Conservation (phyloP, 441 rosid species). For the Iberis amara region DNA sequence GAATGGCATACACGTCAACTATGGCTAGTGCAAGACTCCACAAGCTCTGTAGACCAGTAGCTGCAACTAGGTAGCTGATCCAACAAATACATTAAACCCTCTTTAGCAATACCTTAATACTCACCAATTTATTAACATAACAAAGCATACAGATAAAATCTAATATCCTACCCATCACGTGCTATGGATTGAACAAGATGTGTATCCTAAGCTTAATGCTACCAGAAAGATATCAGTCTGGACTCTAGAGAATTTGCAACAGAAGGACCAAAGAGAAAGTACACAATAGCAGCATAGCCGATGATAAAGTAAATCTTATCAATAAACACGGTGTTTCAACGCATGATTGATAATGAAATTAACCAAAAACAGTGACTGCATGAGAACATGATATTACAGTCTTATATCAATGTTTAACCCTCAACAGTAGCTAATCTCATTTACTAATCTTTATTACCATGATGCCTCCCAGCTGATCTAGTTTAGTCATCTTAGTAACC, state of each 20-base stretch:
- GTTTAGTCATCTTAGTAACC: not conserved
- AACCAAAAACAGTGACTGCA: not conserved
- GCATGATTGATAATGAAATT: not conserved
- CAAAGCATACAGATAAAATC: not conserved
- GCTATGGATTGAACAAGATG: not conserved
- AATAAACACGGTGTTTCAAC: not conserved
- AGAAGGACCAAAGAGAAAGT: not conserved
- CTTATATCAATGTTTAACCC: not conserved
- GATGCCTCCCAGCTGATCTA: not conserved
- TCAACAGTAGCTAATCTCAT: not conserved
- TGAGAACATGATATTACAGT: too few species aligned
- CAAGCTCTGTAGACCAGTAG: constrained; percentile 65
- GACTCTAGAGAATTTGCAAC: not conserved
- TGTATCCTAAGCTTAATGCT: not conserved
- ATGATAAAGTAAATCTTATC: not conserved
- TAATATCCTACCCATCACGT: not conserved
- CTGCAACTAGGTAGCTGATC: constrained; percentile 67
- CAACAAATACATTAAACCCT: constrained; percentile 20
- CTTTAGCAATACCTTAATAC: constrained; percentile 9
- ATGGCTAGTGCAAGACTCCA: constrained; percentile 71
- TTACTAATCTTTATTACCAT: not conserved
- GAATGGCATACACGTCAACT: constrained; percentile 60
- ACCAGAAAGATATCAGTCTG: not conserved
- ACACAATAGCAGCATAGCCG: not conserved
- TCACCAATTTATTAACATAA: not conserved